Conservation (phyloP, 805 yeast genomes). For the Nakazawaea ishiwadae region DNA sequence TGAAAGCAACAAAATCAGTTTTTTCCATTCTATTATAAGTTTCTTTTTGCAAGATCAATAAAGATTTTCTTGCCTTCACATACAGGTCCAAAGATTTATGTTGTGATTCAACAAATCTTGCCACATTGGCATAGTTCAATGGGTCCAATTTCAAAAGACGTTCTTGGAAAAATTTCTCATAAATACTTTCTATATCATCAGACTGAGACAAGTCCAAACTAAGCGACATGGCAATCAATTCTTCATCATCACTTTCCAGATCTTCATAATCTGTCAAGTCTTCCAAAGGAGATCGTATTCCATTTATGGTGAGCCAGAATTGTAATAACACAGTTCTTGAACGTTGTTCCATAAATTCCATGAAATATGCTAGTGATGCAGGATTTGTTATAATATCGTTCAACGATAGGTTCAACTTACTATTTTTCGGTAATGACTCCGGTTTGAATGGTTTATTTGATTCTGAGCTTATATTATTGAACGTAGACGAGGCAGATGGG, state of each 20-base stretch:
- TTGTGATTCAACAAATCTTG: constrained; percentile 27
- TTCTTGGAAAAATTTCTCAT: constrained; percentile 34
- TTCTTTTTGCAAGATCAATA: constrained; percentile 55
- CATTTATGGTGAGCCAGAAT: constrained; percentile 65
- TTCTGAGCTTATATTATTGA: no score
- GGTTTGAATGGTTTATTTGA: background rate
- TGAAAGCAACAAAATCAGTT: constrained; percentile 55
- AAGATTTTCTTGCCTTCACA: constrained; percentile 48
- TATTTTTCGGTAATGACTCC: constrained; percentile 6
- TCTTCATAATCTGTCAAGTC: constrained; percentile 28
- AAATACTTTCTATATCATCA: constrained; percentile 51
- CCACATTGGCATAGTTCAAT: constrained; percentile 28
- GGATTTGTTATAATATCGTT: constrained; percentile 44
- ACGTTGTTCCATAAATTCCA: constrained; percentile 51
- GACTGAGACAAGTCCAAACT: constrained; percentile 37
- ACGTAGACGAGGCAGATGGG: no score
- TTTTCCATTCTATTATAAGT: constrained; percentile 46
- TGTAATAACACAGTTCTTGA: constrained; percentile 43
- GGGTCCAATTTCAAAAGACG: constrained; percentile 25
- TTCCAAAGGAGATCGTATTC: constrained; percentile 69
- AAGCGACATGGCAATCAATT: constrained; percentile 24
- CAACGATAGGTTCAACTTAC: constrained; percentile 26
- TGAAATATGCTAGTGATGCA: constrained; percentile 41
- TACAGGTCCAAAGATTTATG: constrained; percentile 30
- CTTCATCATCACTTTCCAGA: constrained; percentile 24